phyloP scores from a whole-genome alignment of 768 basidiomycete species.

The Coprinellus micaceus region DNA sequence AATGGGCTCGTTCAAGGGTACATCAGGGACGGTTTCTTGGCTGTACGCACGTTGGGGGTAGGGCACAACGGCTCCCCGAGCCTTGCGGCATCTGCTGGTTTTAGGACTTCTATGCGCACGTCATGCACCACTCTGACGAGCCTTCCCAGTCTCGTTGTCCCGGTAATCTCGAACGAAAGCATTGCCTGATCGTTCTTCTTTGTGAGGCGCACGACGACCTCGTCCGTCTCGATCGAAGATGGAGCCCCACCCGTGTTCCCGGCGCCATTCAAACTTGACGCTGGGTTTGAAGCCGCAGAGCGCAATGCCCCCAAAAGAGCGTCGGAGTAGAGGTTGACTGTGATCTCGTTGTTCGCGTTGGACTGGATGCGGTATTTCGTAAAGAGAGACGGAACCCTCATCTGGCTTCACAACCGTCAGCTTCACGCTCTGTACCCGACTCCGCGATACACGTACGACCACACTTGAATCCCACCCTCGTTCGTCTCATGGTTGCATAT shows the following conservation, averaged over 20 bases:
- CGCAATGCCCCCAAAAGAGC: conserved; percentile 72
- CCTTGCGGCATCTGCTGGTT: conserved; percentile 65
- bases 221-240: conserved; percentile 47
- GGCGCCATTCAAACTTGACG: not conserved
- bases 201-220: conserved; percentile 78
- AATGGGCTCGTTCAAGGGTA: not conserved
- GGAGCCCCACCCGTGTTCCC: not conserved
- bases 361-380: conserved; percentile 82
- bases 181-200: conserved; percentile 82
- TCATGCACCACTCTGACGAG: conserved; percentile 71
- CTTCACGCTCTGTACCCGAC: not conserved
- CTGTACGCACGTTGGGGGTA: conserved; percentile 66
- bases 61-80: conserved; percentile 83
- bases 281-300: conserved; percentile 51
- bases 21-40: not conserved
- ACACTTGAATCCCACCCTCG: conserved; percentile 85
- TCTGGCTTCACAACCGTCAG: conserved; percentile 37
- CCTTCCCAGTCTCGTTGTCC: conserved; percentile 59
- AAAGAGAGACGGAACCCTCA: conserved; percentile 68
- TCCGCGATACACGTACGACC: conserved; percentile 41
- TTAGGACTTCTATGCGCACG: conserved; percentile 78
- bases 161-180: conserved; percentile 71
- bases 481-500: conserved; percentile 80
- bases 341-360: conserved; percentile 79
- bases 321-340: conserved; percentile 67